phyloP scores from a whole-genome alignment of 139 green algal genomes.

The Chloropicon primus region DNA sequence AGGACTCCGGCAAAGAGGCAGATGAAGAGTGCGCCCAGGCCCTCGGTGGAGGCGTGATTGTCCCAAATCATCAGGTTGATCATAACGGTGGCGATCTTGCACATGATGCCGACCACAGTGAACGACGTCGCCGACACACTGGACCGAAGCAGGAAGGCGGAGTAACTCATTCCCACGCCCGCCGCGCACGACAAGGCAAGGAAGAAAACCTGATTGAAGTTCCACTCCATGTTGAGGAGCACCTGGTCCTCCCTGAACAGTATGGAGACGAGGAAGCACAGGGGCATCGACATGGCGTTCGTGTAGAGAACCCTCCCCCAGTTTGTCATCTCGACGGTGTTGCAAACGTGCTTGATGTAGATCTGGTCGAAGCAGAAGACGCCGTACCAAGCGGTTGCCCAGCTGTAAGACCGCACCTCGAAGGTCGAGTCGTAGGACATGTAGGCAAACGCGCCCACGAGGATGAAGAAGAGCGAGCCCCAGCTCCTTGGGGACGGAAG shows the following conservation, averaged over 20 bases:
- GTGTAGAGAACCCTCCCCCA: constrained; percentile 61
- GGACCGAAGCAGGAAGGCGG: constrained; percentile 46
- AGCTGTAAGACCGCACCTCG: constrained; percentile 23
- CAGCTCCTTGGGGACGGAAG: constrained; percentile 32
- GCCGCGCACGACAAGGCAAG: constrained; percentile 50
- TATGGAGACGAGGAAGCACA: constrained; percentile 12
- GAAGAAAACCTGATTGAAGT: constrained; percentile 13
- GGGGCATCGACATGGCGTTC: constrained; percentile 23
- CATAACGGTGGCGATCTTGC: constrained; percentile 60
- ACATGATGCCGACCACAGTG: constrained; percentile 71
- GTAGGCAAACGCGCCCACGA: constrained; percentile 21
- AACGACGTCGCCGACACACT: constrained; percentile 57
- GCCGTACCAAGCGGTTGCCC: constrained; percentile 26
- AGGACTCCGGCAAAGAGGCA: constrained; percentile 24
- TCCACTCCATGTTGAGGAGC: constrained; percentile 6
- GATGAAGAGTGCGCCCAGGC: constrained; percentile 24
- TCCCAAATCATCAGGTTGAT: constrained; percentile 59
- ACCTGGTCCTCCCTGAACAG: constrained; percentile 14
- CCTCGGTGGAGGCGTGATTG: constrained; percentile 36
- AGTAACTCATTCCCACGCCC: constrained; percentile 50
- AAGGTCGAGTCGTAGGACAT: constrained; percentile 21
- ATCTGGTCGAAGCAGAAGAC: constrained; percentile 52
- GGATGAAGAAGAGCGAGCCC: constrained; percentile 18
- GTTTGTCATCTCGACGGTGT: constrained; percentile 52
- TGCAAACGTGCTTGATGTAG: constrained; percentile 57